phyloP scores from a whole-genome alignment of 495 filamentous ascomycete species.

The Cenococcum geophilum region DNA sequence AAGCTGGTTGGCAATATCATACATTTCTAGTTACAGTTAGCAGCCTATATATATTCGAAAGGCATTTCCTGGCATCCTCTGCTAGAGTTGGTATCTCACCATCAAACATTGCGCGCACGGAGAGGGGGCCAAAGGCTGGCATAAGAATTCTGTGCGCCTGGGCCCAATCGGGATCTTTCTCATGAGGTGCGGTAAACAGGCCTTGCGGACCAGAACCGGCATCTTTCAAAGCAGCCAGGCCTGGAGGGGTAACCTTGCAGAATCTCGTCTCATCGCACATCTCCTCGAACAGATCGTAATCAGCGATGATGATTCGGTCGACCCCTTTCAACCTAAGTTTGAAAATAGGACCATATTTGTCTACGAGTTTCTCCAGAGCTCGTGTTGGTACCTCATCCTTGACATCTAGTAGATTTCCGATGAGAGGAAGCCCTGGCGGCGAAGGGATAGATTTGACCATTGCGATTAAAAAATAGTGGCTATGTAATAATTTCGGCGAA shows the following conservation, averaged over 20 bases:
- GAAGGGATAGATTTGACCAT: slow-evolving; percentile 22
- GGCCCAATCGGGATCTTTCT: slow-evolving; percentile 58
- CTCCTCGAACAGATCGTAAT: slow-evolving; percentile 20
- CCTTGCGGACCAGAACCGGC: not conserved
- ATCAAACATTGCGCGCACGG: slow-evolving; percentile 47
- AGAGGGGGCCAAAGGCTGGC: slow-evolving; percentile 67
- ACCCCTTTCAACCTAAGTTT: slow-evolving; percentile 17
- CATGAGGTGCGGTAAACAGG: slow-evolving; percentile 27
- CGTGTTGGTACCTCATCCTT: slow-evolving; percentile 27
- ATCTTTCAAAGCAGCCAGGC: not conserved
- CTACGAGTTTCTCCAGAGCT: slow-evolving; percentile 28
- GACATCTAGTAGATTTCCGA: slow-evolving; percentile 33
- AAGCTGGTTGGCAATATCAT: slow-evolving; percentile 65
- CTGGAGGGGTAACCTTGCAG: slow-evolving; percentile 11
- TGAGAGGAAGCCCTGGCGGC: slow-evolving; percentile 26
- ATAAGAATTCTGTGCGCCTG: slow-evolving; percentile 63
- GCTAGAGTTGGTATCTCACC: slow-evolving; percentile 3
- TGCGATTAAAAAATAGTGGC: not conserved
- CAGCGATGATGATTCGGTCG: slow-evolving; percentile 13
- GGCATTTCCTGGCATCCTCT: not conserved
- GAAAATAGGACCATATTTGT: slow-evolving; percentile 31
- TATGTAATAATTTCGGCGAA: not conserved
- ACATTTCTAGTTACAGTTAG: slow-evolving; percentile 50
- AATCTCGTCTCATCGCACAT: slow-evolving; percentile 24
- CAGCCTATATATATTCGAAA: not conserved